phyloP scores from a whole-genome alignment of 768 basidiomycete species.

The Coprinellus micaceus region DNA sequence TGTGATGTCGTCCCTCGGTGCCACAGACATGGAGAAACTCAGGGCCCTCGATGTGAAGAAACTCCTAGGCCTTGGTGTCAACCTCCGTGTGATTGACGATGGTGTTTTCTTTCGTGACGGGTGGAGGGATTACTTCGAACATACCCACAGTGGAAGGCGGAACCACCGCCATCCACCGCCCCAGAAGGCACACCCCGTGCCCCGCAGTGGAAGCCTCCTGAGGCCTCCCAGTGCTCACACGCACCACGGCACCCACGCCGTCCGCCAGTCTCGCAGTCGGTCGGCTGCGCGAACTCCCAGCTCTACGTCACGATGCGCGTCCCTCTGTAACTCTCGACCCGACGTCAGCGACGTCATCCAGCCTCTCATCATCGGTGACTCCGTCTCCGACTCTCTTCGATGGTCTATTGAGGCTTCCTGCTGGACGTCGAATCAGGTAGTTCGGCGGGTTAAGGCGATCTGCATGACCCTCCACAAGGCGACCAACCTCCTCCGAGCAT shows the following conservation, averaged over 20 bases:
- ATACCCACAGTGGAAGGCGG: slow-evolving; percentile 21
- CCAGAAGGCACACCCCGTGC: slow-evolving; percentile 6
- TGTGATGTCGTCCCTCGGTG: slow-evolving; percentile 52
- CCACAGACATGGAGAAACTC: slow-evolving; percentile 58
- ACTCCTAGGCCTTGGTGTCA: slow-evolving; percentile 50
- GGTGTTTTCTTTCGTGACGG: slow-evolving; percentile 62
- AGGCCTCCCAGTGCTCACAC: background rate
- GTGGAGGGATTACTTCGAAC: slow-evolving; percentile 48
- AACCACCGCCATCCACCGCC: slow-evolving; percentile 11
- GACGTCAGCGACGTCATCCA: slow-evolving; percentile 40
- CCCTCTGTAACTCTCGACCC: slow-evolving; percentile 14
- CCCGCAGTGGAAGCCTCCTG: slow-evolving; percentile 2
- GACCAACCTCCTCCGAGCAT: slow-evolving; percentile 58
- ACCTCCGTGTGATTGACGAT: slow-evolving; percentile 61
- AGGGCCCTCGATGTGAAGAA: slow-evolving; percentile 55
- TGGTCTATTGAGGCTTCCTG: slow-evolving; percentile 58
- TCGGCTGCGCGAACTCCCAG: slow-evolving; percentile 6
- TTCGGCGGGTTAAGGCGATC: slow-evolving; percentile 68
- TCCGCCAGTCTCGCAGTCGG: slow-evolving; percentile 15
- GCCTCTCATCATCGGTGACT: slow-evolving; percentile 75
- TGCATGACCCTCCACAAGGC: slow-evolving; percentile 67
- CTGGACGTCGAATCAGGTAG: slow-evolving; percentile 61
- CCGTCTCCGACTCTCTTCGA: slow-evolving; percentile 56
- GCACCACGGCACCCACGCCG: background rate
- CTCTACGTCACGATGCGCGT: slow-evolving; percentile 8